A percentile compares a stretch with the other conserved stretches of the same genome.
Evolutionary conservation across 2,329 filamentous ascomycete species (phyloP).

Genomic region (Talaromyces sp.): DNA sequence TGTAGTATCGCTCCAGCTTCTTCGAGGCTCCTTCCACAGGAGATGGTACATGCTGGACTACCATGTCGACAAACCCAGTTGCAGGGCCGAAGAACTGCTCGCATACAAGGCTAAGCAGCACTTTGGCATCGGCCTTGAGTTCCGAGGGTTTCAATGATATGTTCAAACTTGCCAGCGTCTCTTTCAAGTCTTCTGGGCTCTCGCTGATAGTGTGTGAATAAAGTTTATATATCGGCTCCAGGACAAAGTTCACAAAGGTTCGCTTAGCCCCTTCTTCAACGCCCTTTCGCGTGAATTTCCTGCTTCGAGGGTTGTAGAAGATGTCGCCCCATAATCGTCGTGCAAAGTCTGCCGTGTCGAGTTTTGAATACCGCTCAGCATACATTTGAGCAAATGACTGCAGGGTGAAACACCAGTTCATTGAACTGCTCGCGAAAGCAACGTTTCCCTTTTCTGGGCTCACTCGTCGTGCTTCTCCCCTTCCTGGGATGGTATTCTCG

Average conservation of each 20-base stretch:
- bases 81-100: conserved; percentile 93
- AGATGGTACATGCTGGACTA: conserved; percentile 83
- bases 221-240: conserved; percentile 97
- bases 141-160: conserved; percentile 89
- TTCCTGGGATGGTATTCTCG: conserved; percentile 76
- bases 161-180: conserved; percentile 71
- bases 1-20: conserved; percentile 83
- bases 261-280: conserved; percentile 75
- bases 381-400: conserved; percentile 97
- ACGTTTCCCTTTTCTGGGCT: conserved; percentile 98
- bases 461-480: conserved; percentile 72
- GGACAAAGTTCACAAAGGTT: conserved; percentile 88
- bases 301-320: conserved; percentile 86
- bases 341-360: conserved; percentile 80
- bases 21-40: conserved; percentile 72
- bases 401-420: conserved; percentile 96
- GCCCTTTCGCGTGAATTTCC: conserved; percentile 85
- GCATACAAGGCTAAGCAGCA: conserved; percentile 82
- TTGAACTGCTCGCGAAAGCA: conserved; percentile 86
- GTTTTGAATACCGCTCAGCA: conserved; percentile 74
- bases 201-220: conserved; percentile 93
- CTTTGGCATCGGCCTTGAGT: conserved; percentile 83
- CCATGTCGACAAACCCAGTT: conserved; percentile 91
- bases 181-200: conserved; percentile 76
- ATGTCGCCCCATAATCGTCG: conserved; percentile 90